Percentiles rank a stretch among this genome's conserved stretches.
Conservation (phyloP, 2,329 filamentous ascomycete genomes). For the Pseudophaeomoniella oleicola region DNA sequence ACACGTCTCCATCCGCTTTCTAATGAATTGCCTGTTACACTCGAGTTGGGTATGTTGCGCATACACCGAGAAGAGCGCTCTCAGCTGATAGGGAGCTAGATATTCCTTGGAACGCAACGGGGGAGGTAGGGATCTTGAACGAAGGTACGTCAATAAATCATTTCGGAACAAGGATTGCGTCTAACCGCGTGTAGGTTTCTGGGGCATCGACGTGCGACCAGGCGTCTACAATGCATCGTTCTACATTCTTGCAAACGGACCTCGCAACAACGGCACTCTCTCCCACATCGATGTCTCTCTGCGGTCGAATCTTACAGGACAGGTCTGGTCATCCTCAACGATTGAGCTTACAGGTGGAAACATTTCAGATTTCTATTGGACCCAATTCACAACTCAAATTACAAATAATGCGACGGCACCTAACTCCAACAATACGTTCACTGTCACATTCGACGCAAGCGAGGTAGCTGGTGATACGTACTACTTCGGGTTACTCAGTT, state of each 20-base stretch:
- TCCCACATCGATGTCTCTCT: slow-evolving; percentile 25
- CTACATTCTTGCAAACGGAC: slow-evolving; percentile 25
- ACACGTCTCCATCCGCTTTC: slow-evolving; percentile 28
- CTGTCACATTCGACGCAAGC: slow-evolving; percentile 33
- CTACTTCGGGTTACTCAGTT: slow-evolving; percentile 37
- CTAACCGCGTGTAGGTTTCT: no score
- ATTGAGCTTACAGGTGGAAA: slow-evolving; percentile 10
- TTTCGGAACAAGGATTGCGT: no score
- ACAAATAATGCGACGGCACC: slow-evolving; percentile 25
- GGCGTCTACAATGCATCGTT: slow-evolving; percentile 37
- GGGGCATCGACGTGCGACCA: slow-evolving; percentile 34
- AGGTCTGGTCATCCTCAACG: slow-evolving; percentile 24
- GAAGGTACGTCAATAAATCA: background rate
- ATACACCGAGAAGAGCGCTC: no score
- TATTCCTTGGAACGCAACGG: slow-evolving; percentile 19
- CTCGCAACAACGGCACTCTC: slow-evolving; percentile 18
- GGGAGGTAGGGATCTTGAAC: slow-evolving; percentile 16
- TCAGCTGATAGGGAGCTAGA: no score
- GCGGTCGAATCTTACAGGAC: slow-evolving; percentile 23
- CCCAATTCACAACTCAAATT: slow-evolving; percentile 20
- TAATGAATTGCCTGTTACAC: slow-evolving; percentile 26
- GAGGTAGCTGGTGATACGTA: slow-evolving; percentile 24
- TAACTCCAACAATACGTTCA: slow-evolving; percentile 34
- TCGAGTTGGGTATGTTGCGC: slow-evolving; percentile 15
- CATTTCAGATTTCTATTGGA: slow-evolving; percentile 15